Evolutionary conservation across 2,329 filamentous ascomycete genomes (phyloP), one percentile per base, ranked within the genome.

Genomic region (Trichoderma semiorbis): DNA sequence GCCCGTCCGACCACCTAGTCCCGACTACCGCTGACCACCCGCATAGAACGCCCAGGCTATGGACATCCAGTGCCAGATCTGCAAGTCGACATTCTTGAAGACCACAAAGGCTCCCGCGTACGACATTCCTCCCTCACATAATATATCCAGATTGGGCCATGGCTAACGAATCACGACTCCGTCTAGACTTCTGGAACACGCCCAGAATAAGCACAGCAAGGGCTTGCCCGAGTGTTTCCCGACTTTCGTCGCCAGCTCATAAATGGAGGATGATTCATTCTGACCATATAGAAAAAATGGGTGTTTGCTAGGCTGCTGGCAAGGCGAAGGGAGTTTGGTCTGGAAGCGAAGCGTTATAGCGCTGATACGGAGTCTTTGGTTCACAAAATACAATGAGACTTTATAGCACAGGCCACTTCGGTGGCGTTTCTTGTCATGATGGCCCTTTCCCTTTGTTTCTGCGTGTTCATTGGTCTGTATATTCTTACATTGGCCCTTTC

Each of bases 11-110:
- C 50, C 5, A 36, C n/a, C 50, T 62, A 21, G n/a, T 10, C 28
- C 7, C 30, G 28, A 12, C 21, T 18, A 21, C 18, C 14, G 34
- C 43, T 68, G 26, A 61, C 36, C 21, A 58, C n/a, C n/a, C 7
- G 53, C 10, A 73, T 75, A 93, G 91, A 94, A 94, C 84, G 85
- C 88, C 76, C 85, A 90, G 76, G 92, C 92, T 72, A 92, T 90
- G 85, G 90, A 88, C 78, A 93, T 94, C 81, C 91, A 93, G 82
- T 95, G 92, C 87, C 84, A 88, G 75, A 85, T 90, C 78, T 95
- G 92, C 91, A 92, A 90, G 83, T 88, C 91, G 76, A 92, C 91
- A 34, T 94, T 95, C 84, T 87, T 94, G 76, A 91, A 91, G 85
- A 95, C 92, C 43, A 91, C 91, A 73, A 91, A 91, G 79, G 89